Conservation (phyloP, 495 filamentous ascomycete species). For the Aspergillus panamensis region DNA sequence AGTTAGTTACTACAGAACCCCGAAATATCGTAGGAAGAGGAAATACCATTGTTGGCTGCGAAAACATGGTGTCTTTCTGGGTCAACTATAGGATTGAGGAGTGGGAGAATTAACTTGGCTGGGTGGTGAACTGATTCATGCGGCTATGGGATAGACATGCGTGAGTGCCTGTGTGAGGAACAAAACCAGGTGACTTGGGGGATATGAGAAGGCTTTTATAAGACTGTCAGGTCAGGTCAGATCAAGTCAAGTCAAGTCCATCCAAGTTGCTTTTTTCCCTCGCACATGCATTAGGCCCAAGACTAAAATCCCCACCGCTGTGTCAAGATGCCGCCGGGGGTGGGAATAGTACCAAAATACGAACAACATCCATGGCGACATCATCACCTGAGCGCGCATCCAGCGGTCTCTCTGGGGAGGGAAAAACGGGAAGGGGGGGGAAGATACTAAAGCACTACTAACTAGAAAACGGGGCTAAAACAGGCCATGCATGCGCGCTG, state of each 20-base stretch:
- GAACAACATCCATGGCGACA: conserved; percentile 23
- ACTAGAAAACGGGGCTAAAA: not conserved
- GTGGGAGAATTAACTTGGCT: conserved; percentile 2
- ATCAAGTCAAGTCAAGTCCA: no score
- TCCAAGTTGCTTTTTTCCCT: not conserved
- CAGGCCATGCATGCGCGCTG: conserved; percentile 15
- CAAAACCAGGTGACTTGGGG: not conserved
- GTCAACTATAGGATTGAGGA: conserved; percentile 13
- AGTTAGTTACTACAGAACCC: conserved; percentile 4
- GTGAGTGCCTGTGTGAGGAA: conserved; percentile 9
- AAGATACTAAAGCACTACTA: conserved; percentile 7
- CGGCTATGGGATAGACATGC: conserved; percentile 1
- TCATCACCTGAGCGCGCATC: conserved; percentile 24
- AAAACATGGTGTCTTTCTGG: conserved; percentile 9
- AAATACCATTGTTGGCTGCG: conserved; percentile 9
- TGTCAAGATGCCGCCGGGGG: conserved; percentile 6
- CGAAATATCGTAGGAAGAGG: not conserved
- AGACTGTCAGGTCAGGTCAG: not conserved
- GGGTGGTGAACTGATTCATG: conserved; percentile 11
- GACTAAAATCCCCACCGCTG: conserved; percentile 11
- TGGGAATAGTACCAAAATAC: conserved; percentile 12
- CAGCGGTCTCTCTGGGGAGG: conserved; percentile 8
- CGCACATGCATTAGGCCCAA: conserved; percentile 24
- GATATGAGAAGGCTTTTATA: conserved; percentile 9
- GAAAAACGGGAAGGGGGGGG: not conserved